Base-by-base conservation (phyloP, 2,329 filamentous ascomycete species). In the Phialophora macrospora region DNA sequence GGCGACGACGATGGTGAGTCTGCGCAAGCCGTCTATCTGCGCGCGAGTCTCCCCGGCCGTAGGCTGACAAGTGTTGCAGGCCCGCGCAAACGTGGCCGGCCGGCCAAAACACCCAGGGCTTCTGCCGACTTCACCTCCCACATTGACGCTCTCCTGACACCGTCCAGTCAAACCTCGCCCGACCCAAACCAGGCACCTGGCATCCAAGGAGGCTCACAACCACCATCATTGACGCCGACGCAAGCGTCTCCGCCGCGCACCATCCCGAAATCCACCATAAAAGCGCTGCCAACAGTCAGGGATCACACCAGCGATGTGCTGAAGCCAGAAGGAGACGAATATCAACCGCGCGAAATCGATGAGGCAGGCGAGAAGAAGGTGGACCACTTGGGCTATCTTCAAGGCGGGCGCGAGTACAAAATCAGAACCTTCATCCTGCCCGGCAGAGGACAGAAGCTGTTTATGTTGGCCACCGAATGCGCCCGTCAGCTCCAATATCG, bases 381-480 rank as follows among this genome's bases (percentile, higher is more conserved):
- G 28, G 88, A 92, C 77, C 77, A 84, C 24, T 92, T 93, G 73
- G 95, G 95, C 48, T 89, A 93, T 74, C 87, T 93, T 24, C 84
- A 90, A 30, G 93, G 93, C 67, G 87, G 86, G 24, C 91, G 95
- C 72, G 90, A 94, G 75, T 99, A 97, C 81, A 88, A 91, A 76
- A 97, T 94, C 79, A 86, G 93, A 69, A 98, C 94, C 0, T 99
- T 99, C 77, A 87, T 91, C 70, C 93, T 99, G 3, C 93, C 94
- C 20, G 89, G 96, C 74, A 85, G 95, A 72, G 93, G 92, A 30
- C 90, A 96, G 71, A 97, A 97, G 79, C 85, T 98, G 5, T 99
- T 98, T 80, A 99, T 99, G 95, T 87, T 99, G 60, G 95, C 95
- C 41, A 99, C 95, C 17, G 95, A 99, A 79, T 98, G 95, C 76